A percentile compares a stretch with the other conserved stretches of the same genome.
phyloP scores from a whole-genome alignment of 192 early-diverging fungal species.

The Polychytrium aggregatum region DNA sequence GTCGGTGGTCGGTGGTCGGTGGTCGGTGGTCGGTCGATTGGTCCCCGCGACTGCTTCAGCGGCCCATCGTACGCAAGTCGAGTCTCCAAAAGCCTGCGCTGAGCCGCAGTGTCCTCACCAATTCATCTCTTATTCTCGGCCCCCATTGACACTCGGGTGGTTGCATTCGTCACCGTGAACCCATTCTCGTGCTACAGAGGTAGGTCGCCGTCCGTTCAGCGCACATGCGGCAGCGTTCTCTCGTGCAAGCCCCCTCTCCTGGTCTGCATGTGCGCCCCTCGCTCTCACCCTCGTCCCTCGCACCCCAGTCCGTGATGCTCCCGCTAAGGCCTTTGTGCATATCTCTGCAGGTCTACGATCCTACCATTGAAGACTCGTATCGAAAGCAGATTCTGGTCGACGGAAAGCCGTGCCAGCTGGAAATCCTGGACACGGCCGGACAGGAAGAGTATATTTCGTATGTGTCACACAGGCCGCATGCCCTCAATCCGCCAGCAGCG shows the following conservation, averaged over 20 bases:
- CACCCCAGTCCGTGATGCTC: not conserved
- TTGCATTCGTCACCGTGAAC: too few relatives aligned
- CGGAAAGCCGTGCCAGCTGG: conserved; percentile 72
- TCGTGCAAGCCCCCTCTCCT: not conserved
- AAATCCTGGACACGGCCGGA: conserved; percentile 91
- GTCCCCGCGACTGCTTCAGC: too few relatives aligned
- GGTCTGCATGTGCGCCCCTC: not conserved
- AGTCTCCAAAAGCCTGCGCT: not conserved
- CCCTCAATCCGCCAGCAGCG: not conserved
- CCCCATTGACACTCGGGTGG: too few relatives aligned
- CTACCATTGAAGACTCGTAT: conserved; percentile 98
- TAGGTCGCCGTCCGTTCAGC: conserved; percentile 1
- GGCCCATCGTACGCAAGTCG: too few relatives aligned
- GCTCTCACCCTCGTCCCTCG: not conserved
- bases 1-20: too few relatives aligned
- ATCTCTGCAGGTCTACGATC: conserved; percentile 59
- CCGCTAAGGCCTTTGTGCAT: not conserved
- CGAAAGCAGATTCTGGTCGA: conserved; percentile 91
- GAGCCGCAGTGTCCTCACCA: not conserved
- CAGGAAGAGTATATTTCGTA: conserved; percentile 87
- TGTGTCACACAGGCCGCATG: not conserved
- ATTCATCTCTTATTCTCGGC: not conserved
- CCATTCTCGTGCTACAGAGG: conserved; percentile 9
- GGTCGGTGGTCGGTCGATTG: too few relatives aligned
- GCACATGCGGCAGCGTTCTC: too few relatives aligned